Evolutionary conservation across 805 yeast species (phyloP), one percentile per base, ranked within the genome.

Genomic region (Yamadazyma paraphyllophila): DNA sequence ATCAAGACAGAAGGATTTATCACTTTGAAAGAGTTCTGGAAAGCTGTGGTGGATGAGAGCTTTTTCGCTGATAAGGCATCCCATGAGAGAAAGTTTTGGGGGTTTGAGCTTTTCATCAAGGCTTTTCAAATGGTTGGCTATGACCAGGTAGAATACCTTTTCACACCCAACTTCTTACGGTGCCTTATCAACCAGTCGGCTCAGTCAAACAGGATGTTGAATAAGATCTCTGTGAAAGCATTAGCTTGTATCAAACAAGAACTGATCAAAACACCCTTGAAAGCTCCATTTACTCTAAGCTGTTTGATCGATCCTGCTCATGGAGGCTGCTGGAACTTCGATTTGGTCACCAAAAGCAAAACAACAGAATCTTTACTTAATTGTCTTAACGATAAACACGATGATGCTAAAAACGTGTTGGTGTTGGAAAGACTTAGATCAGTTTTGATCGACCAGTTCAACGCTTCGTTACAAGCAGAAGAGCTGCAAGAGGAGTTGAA

Each of bases 81-180:
- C 1, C 79, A 83, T 27, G 97, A 91, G 62, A 74, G 96, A 46
- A 92, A 91, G 61, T 87, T 76, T 62, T 79, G 88, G 78, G 98
- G 97, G 0, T 81, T 91, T 55, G 86, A 86, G 54, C 76, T 90
- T 9, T 81, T 91, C 49, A 72, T 66, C 35, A 67, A 73, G 42
- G 73, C 81, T 45, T 59, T 83, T 35, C 45, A 41, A 2, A 35
- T 45, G 2, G 50, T 66, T 4, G 43, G 55, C 2, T 48, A 47
- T 1, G 17, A 53, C 3, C 54, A 57, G 11, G 51, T 69, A 10
- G 45, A 48, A 9, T 24, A 53, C 41, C 45, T 83, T 1, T 74
- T 85, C 59, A 77, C 86, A 5, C 79, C 77, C 25, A 88, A 89
- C 59, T 70, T 91, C 26, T 62, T 84, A 68, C 75, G 96, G 58